Conservation (phyloP, 768 basidiomycete species). For the Collybia sordida region DNA sequence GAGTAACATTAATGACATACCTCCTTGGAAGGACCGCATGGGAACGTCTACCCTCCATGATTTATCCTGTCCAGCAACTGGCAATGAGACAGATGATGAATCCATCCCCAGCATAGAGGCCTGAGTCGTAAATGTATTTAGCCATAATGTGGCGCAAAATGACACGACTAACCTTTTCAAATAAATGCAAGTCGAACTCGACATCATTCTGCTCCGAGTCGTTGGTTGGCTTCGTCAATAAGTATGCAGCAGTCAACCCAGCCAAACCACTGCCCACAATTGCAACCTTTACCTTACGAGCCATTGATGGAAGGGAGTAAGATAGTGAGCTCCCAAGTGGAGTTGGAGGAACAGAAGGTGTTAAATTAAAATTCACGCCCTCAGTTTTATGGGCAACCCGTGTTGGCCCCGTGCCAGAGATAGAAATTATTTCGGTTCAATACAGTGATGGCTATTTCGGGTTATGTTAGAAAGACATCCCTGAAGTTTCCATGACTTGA, state of each 20-base stretch:
- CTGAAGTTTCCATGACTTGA: no score
- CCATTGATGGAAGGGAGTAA: slow-evolving; percentile 17
- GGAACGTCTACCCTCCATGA: slow-evolving; percentile 72
- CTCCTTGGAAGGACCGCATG: slow-evolving; percentile 82
- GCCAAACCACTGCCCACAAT: slow-evolving; percentile 74
- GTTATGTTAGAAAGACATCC: no score
- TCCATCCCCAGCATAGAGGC: slow-evolving; percentile 66
- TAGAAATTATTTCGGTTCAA: no score
- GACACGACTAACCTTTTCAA: slow-evolving; percentile 60
- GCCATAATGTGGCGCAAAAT: neutral
- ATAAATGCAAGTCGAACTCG: slow-evolving; percentile 65
- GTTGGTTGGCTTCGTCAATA: slow-evolving; percentile 37
- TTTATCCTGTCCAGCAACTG: slow-evolving; percentile 30
- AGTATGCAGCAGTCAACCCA: slow-evolving; percentile 67
- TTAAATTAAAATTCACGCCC: no score
- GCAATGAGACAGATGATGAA: slow-evolving; percentile 53
- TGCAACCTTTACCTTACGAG: slow-evolving; percentile 57
- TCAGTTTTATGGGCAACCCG: no score
- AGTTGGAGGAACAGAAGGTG: neutral
- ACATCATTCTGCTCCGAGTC: slow-evolving; percentile 31
- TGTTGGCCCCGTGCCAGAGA: no score
- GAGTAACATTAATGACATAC: slow-evolving; percentile 31
- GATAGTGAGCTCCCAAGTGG: no score
- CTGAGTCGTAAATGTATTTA: slow-evolving; percentile 28
- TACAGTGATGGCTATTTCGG: no score